Evolutionary conservation across 345 rosid species (phyloP), one percentile per base, ranked within the genome.

Genomic region (Salix dunnii): DNA sequence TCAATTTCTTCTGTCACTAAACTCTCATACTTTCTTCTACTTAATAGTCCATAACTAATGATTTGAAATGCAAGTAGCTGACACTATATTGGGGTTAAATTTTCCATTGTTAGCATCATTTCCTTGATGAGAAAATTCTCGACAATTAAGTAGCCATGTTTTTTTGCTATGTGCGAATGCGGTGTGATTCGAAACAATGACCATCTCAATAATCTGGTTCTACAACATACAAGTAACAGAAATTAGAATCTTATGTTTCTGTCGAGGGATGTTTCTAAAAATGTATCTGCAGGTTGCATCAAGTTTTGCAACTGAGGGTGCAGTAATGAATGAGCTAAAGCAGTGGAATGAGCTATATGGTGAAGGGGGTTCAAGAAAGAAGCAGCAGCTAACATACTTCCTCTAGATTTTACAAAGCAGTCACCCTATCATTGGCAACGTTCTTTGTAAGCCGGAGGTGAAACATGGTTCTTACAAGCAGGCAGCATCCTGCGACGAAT

Each of bases 331-430:
- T 8, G 97, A 93, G 86, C 88, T 95, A 74, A 93, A 89, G 77
- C 94, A 91, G 74, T 95, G 99, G 99, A 95, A 95, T 20, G 97
- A 93, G 6, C 76, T 90, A 73, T 90, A 88, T 61, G 97, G 97
- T 72, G 97, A 91, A 89, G 97, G 97, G 48, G 99, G 99, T 46
- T 90, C 97, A 16, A 93, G 97, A 83, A 94, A 91, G 86, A 91
- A 91, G 74, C 87, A 91, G 72, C 97, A 91, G 73, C 82, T 93
- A 31, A 82, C 94, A 74, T 94, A 92, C 84, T 92, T 95, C 92
- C 92, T 95, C 27, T 95, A 87, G 86, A 61, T 28, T 20, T 68
- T 36, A 53, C 67, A 51, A 73, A 66, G 76, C 65, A 70, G 46
- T 48, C 51, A 58, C 6, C 62, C 28, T n/a, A 10, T 58, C 27